A percentile compares a stretch with the other conserved stretches of the same genome.
phyloP scores from a whole-genome alignment of 306 rosid species.

The Prinsepia uniflora region DNA sequence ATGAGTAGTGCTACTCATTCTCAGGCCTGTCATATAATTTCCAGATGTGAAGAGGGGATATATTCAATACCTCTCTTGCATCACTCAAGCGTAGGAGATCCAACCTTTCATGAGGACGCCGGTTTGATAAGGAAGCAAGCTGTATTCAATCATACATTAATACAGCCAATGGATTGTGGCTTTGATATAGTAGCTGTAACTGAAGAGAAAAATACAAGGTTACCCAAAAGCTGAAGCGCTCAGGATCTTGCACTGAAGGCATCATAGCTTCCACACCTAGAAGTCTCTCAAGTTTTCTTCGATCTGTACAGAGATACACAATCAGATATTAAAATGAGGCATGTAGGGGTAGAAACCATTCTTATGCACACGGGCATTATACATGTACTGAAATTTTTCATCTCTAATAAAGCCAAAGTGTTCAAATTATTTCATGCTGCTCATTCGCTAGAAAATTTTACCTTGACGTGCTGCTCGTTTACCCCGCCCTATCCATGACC shows the following conservation, averaged over 20 bases:
- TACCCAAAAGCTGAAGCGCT: slow-evolving; percentile 96
- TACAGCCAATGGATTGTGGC: slow-evolving; percentile 6
- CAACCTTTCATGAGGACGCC: slow-evolving; percentile 76
- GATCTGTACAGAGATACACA: slow-evolving; percentile 47
- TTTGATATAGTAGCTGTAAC: slow-evolving; percentile 8
- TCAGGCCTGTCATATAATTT: neutral
- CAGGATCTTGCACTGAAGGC: slow-evolving; percentile 78
- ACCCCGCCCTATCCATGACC: slow-evolving; percentile 66
- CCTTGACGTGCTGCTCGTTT: slow-evolving; percentile 75
- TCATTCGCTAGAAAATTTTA: slow-evolving; percentile 15
- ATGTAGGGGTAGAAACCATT: neutral
- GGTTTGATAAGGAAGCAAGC: slow-evolving; percentile 74
- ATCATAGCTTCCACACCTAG: slow-evolving; percentile 67
- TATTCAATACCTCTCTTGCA: slow-evolving; percentile 68
- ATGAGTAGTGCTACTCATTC: neutral
- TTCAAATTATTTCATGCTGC: too few species aligned
- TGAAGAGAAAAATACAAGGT: neutral
- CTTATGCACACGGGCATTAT: neutral
- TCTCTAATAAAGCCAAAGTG: neutral
- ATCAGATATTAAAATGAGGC: neutral
- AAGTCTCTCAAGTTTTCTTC: slow-evolving; percentile 70
- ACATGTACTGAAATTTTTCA: neutral
- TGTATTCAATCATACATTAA: slow-evolving; percentile 35
- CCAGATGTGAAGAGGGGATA: neutral
- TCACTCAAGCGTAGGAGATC: slow-evolving; percentile 75